Base-by-base conservation (phyloP, 805 yeast genomes). In the Pichia thaimueangensis region DNA sequence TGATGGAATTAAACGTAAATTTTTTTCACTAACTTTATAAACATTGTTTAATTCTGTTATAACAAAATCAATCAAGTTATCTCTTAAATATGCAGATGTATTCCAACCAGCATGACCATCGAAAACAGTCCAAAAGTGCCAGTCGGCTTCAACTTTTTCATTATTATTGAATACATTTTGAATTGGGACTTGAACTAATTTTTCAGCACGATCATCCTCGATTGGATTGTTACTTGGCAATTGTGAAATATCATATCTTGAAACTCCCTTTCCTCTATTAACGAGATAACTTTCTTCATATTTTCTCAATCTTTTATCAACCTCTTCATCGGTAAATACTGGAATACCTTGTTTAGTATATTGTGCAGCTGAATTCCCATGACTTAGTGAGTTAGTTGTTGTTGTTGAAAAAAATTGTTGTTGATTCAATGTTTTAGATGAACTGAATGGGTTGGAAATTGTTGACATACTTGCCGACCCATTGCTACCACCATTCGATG, bases 71-170 rank as follows among this genome's bases (percentile, higher is more conserved):
- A 93, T 78, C 50, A 93, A 69, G 50, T 79, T 79, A 50, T 87
- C 93, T 47, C 95, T 73, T 47, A 93, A 71, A 59, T 81, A 86
- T n/a, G 85, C 75, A 43, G 91, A 79, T 2, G 98, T 93, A 50
- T 86, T 85, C 80, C 95, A 88, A 19, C 98, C 98, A 3, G 95
- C 88, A 63, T 93, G 98, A 11, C 98, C 98, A 62, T 93, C 98
- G 59, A 82, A 91, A 0, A 93, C 78, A 5, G 97, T 96, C 76
- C 95, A 93, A 58, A 93, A 87, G 74, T 85, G 83, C 84, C 96
- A 82, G 60, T 91, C 96, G 1, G 73, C 57, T 20, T 63, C 63
- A n/a, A 67, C 62, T 19, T 55, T 51, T 53, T 65, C 54, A 61
- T 72, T 69, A 50, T 73, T 60, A 41, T 76, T 69, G 46, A 76